These are phyloP conservation scores for Paspalum vaginatum DNA, from an alignment of 176 grass and related monocot genomes.

Conservation along the genomic window DNA sequence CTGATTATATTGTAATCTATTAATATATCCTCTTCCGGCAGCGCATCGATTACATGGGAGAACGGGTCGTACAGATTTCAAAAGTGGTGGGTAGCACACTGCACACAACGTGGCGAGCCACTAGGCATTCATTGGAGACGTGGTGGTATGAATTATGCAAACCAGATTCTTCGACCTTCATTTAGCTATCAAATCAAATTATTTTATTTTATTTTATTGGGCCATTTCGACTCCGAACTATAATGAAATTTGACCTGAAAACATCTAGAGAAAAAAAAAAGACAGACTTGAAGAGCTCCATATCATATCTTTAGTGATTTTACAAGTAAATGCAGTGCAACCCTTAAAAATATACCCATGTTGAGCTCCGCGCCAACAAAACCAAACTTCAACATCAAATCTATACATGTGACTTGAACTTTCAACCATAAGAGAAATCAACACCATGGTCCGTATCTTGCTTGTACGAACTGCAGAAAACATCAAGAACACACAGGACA, in stretches of 20 bases:
- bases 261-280: not conserved
- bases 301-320: not conserved
- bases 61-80: not conserved
- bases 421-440: not conserved
- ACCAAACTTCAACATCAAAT: slow-evolving; percentile 9
- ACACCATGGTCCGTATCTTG: not conserved
- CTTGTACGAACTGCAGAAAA: slow-evolving; percentile 11
- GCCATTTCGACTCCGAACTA: not conserved
- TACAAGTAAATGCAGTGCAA: not conserved
- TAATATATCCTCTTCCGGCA: too few relatives aligned
- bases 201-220: not conserved
- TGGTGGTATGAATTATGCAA: not conserved
- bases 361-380: not conserved
- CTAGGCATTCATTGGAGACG: not conserved
- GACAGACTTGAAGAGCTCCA: not conserved
- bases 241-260: not conserved
- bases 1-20: too few relatives aligned
- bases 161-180: not conserved
- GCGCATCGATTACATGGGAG: too few relatives aligned
- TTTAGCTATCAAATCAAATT: not conserved
- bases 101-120: not conserved
- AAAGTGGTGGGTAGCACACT: not conserved
- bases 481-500: slow-evolving; percentile 4
- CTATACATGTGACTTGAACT: not conserved
- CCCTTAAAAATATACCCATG: not conserved